These are phyloP conservation scores for Cajanus cajan DNA, from an alignment of 306 rosid species.

Conservation along the genomic window DNA sequence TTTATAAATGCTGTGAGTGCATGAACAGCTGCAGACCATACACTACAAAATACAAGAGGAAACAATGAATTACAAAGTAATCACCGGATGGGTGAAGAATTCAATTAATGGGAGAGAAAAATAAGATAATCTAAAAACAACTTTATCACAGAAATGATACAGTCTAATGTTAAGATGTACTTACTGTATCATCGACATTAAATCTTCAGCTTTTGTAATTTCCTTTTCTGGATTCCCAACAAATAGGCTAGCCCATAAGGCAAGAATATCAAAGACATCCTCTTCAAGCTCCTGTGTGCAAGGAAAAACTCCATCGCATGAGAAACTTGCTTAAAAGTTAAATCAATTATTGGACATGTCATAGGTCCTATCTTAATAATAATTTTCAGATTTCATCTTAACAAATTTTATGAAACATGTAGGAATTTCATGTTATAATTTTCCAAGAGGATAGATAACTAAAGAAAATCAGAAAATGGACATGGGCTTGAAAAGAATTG, in stretches of 20 bases:
- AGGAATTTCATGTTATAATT: background rate
- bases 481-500: slow-evolving; percentile 3
- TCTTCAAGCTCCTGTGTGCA: slow-evolving; percentile 83
- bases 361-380: background rate
- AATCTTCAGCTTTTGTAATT: slow-evolving; percentile 57
- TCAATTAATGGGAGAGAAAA: background rate
- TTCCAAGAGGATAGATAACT: slow-evolving; percentile 10
- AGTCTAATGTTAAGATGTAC: slow-evolving; percentile 25
- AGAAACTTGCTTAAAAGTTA: slow-evolving; percentile 1
- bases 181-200: slow-evolving; percentile 71
- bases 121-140: background rate
- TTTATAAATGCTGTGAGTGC: slow-evolving; percentile 84
- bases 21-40: slow-evolving; percentile 94
- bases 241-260: slow-evolving; percentile 83
- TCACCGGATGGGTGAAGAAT: background rate
- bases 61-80: background rate
- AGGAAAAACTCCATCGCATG: slow-evolving; percentile 30
- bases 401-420: background rate
- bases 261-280: slow-evolving; percentile 90
- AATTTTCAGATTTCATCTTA: slow-evolving; percentile 21
- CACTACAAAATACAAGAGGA: slow-evolving; percentile 52
- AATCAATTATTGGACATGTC: background rate
- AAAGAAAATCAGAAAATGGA: slow-evolving; percentile 1
- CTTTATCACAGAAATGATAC: background rate
- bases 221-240: slow-evolving; percentile 66